Evolutionary conservation across 371 early-diverging fungal genomes (phyloP).

Genomic region (Circinella umbellata): DNA sequence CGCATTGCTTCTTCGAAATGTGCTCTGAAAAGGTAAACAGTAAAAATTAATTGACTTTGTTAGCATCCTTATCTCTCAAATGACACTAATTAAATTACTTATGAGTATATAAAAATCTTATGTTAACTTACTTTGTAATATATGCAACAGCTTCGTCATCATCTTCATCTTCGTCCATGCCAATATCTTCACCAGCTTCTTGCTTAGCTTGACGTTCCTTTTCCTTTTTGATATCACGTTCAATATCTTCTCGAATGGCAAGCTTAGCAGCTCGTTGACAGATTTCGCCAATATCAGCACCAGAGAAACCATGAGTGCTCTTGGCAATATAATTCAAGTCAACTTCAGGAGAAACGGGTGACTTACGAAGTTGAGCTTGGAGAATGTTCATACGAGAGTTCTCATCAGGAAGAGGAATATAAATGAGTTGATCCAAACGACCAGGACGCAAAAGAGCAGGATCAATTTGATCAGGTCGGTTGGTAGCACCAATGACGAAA

Average conservation of each 20-base stretch:
- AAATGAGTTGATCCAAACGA: slow-evolving; percentile 99
- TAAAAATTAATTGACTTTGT: too few species aligned
- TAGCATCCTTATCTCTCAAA: not conserved
- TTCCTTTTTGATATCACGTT: slow-evolving; percentile 83
- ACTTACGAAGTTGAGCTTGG: slow-evolving; percentile 95
- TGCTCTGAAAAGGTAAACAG: slow-evolving; percentile 37
- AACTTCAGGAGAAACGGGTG: slow-evolving; percentile 90
- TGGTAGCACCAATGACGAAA: slow-evolving; percentile 99
- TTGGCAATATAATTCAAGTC: slow-evolving; percentile 91
- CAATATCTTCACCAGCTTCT: slow-evolving; percentile 66
- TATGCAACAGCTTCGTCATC: slow-evolving; percentile 84
- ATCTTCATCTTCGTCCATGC: slow-evolving; percentile 85
- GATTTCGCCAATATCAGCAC: slow-evolving; percentile 99
- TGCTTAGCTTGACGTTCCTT: slow-evolving; percentile 73
- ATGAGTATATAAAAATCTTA: too few species aligned
- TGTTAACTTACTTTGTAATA: slow-evolving; percentile 71
- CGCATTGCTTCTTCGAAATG: slow-evolving; percentile 99
- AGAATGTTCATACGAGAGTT: slow-evolving; percentile 90
- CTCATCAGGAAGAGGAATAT: slow-evolving; percentile 98
- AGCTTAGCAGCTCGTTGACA: slow-evolving; percentile 99
- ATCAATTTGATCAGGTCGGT: slow-evolving; percentile 99
- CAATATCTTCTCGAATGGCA: slow-evolving; percentile 99
- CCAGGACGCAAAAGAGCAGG: slow-evolving; percentile 97
- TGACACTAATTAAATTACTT: not conserved
- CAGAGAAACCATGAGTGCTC: slow-evolving; percentile 97